These are phyloP conservation scores for Fraxinus platypoda DNA, from an alignment of 305 asterid species.

Conservation along the genomic window DNA sequence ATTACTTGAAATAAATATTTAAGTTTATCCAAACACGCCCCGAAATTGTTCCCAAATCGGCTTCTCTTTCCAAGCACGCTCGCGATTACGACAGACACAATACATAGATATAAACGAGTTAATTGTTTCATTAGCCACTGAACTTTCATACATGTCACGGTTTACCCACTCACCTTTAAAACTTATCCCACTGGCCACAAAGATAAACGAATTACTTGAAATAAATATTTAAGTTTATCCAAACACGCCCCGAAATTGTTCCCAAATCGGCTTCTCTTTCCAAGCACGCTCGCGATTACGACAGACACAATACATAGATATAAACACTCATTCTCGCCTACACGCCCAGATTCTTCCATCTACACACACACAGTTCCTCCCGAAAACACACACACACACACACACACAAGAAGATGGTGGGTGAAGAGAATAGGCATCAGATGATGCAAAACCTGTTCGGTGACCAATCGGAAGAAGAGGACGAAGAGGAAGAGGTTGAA, in stretches of 20 bases:
- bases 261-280: not conserved
- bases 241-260: not conserved
- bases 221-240: not conserved
- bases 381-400: not conserved
- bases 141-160: too few species aligned
- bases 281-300: not conserved
- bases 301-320: not conserved
- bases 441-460: conserved; percentile 63
- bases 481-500: conserved; percentile 52
- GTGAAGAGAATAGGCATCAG: conserved; percentile 60
- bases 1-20: not conserved
- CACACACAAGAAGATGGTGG: conserved; percentile 32
- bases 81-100: not conserved
- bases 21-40: not conserved
- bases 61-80: not conserved
- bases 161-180: too few species aligned
- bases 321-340: not conserved
- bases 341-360: not conserved
- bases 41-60: not conserved
- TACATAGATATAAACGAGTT: not conserved
- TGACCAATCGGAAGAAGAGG: conserved; percentile 54
- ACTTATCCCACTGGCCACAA: too few species aligned
- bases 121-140: too few species aligned
- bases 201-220: not conserved
- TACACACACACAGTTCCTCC: not conserved